Base-by-base conservation (phyloP, 163 green algal species). In the Scenedesmus sp. region DNA sequence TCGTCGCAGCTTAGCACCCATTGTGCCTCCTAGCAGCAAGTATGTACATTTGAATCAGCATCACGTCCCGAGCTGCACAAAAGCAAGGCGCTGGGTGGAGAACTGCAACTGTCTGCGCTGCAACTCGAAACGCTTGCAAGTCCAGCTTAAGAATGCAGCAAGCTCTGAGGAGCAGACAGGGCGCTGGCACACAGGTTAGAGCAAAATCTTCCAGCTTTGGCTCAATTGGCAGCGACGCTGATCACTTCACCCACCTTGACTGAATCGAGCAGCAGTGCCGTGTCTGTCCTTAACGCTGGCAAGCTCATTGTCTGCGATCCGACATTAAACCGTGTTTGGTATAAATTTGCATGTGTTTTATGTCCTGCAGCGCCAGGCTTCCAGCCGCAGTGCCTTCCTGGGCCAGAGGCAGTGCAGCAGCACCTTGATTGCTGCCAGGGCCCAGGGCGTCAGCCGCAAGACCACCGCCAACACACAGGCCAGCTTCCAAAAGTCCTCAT, bases 401-500 rank as follows among this genome's bases (percentile, higher is more conserved):
- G 80, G 88, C 35, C 83, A 88, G 83, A 65, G 56, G 35, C 80
- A 88, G 80, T 49, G 80, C 80, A 78, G 89, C 40, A 89, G 89
- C 89, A 86, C 68, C 46, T 33, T 43, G 20, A 53, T 16, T 56
- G 83, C 61, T 35, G 80, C 81, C 3, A 51, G 87, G 20, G 87
- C 87, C 30, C 56, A 68, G 56, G 44, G 24, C 35, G 88, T 88
- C 65, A 88, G 59, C 88, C 35, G 89, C 49, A 81, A 85, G 49
- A 70, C 82, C 15, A 81, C 35, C 33, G n/a, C 22, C 5, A 42
- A 42, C 10, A 80, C 73, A 35, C 68, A 88, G 81, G 81, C 68
- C 15, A 86, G 78, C 76, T 96, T 96, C 91, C 86, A 95, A 95
- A 98, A 93, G 96, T 99, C 0, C 94, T 99, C 49, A 96, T 98